Evolutionary conservation across 1,284 basidiomycete species (phyloP).

Genomic region (Rhodotorula mucilaginosa): DNA sequence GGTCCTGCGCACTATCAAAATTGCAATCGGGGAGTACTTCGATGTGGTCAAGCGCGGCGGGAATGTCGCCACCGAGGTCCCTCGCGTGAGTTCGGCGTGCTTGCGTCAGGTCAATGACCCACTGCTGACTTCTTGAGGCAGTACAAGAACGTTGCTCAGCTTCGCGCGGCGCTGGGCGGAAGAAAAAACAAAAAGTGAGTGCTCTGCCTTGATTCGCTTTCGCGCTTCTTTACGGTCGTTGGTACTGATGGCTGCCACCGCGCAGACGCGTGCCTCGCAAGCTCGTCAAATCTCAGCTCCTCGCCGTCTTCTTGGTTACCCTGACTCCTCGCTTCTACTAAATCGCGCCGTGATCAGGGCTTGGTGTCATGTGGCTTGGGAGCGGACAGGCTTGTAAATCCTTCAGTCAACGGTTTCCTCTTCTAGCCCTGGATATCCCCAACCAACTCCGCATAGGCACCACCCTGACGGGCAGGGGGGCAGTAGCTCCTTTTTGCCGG

Average conservation of each 20-base stretch:
- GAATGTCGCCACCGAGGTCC: background rate
- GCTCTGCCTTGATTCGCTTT: no score
- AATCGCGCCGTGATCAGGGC: background rate
- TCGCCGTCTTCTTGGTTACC: slow-evolving; percentile 7
- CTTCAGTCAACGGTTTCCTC: no score
- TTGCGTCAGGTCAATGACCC: background rate
- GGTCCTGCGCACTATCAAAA: slow-evolving; percentile 2
- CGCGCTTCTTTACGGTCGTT: no score
- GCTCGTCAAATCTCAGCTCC: slow-evolving; percentile 10
- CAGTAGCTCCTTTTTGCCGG: no score
- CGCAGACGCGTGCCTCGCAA: slow-evolving; percentile 7
- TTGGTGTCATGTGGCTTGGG: background rate
- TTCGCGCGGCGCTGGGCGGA: background rate
- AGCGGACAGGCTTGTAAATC: no score
- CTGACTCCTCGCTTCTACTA: slow-evolving; percentile 1
- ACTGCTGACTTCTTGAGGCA: background rate
- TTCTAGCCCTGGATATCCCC: no score
- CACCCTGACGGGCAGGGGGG: no score
- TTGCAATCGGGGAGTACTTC: slow-evolving; percentile 7
- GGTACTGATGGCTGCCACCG: background rate
- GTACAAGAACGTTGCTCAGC: background rate
- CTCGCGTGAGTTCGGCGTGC: background rate
- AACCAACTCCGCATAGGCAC: no score
- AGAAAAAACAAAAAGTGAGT: background rate
- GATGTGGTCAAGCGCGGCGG: background rate